phyloP scores from a whole-genome alignment of 1,284 basidiomycete species.

The Takashimella tepidaria region DNA sequence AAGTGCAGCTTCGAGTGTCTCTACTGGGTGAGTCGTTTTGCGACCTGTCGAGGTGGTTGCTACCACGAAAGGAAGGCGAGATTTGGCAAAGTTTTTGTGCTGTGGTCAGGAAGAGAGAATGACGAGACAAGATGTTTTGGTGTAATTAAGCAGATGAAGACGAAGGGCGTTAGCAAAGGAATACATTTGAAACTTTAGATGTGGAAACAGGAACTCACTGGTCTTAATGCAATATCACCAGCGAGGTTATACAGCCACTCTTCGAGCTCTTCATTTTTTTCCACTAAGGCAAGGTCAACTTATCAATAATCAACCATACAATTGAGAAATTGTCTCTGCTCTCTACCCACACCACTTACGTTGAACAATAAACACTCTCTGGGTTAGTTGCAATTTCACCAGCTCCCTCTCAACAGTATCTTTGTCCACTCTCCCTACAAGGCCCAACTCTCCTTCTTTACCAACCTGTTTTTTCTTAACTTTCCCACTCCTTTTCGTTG shows the following conservation, averaged over 20 bases:
- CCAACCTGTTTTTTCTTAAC: background rate
- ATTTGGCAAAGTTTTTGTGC: slow-evolving; percentile 44
- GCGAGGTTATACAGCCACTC: slow-evolving; percentile 46
- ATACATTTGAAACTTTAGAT: no score
- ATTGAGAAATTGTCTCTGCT: slow-evolving; percentile 2
- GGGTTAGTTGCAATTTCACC: slow-evolving; percentile 37
- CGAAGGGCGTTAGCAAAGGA: no score
- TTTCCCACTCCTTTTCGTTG: background rate
- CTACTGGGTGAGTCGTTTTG: slow-evolving; percentile 18
- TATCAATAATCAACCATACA: no score
- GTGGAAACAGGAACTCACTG: slow-evolving; percentile 33
- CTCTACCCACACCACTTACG: slow-evolving; percentile 21
- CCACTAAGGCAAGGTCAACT: no score
- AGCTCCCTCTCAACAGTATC: slow-evolving; percentile 39
- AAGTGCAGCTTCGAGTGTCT: slow-evolving; percentile 43
- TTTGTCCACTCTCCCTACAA: slow-evolving; percentile 20
- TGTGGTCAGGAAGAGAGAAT: slow-evolving; percentile 4
- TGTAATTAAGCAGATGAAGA: no score
- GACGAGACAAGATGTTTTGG: no score
- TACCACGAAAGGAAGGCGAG: slow-evolving; percentile 43
- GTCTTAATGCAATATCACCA: slow-evolving; percentile 44
- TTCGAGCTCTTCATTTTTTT: slow-evolving; percentile 44
- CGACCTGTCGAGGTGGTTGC: slow-evolving; percentile 17
- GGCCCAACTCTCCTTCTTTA: background rate
- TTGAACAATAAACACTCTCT: slow-evolving; percentile 37